A percentile compares a stretch with the other conserved stretches of the same genome.
These are phyloP conservation scores for Actinidia chinensis DNA, from an alignment of 179 eudicot genomes.

Conservation along the genomic window DNA sequence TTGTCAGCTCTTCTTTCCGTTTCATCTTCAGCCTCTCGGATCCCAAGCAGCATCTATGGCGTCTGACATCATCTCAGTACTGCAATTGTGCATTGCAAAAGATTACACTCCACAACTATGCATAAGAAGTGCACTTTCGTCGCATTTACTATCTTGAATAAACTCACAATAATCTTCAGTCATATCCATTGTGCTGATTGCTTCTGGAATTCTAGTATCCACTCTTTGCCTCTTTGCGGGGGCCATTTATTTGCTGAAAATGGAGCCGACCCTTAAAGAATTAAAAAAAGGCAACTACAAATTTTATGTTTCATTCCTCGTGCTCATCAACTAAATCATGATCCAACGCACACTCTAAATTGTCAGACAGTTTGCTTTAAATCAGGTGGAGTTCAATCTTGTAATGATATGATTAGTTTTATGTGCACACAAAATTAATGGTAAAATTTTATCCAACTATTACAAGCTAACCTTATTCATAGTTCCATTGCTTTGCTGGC, in stretches of 20 bases:
- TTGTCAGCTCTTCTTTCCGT: conserved; percentile 88
- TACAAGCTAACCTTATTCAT: conserved; percentile 75
- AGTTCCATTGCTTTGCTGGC: conserved; percentile 88
- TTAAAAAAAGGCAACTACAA: conserved; percentile 17
- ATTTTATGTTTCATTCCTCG: conserved; percentile 2
- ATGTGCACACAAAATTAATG: not conserved
- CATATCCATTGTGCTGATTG: conserved; percentile 99
- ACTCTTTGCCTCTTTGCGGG: conserved; percentile 79
- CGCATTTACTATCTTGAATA: not conserved
- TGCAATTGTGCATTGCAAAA: conserved; percentile 32
- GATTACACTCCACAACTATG: not conserved
- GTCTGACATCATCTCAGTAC: conserved; percentile 99
- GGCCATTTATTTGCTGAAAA: conserved; percentile 87
- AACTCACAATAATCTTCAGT: conserved; percentile 52
- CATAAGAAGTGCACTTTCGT: conserved; percentile 8
- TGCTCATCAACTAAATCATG: not conserved
- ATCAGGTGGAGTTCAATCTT: not conserved
- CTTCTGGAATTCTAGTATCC: conserved; percentile 79
- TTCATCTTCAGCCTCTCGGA: conserved; percentile 98
- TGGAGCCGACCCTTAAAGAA: not conserved
- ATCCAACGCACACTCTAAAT: not conserved
- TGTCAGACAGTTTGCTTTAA: not conserved
- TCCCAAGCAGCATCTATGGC: conserved; percentile 89
- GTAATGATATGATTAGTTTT: not conserved
- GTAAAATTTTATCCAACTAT: not conserved